Evolutionary conservation across 1,284 basidiomycete species (phyloP).

Genomic region (Cutaneotrichosporon dermatis): DNA sequence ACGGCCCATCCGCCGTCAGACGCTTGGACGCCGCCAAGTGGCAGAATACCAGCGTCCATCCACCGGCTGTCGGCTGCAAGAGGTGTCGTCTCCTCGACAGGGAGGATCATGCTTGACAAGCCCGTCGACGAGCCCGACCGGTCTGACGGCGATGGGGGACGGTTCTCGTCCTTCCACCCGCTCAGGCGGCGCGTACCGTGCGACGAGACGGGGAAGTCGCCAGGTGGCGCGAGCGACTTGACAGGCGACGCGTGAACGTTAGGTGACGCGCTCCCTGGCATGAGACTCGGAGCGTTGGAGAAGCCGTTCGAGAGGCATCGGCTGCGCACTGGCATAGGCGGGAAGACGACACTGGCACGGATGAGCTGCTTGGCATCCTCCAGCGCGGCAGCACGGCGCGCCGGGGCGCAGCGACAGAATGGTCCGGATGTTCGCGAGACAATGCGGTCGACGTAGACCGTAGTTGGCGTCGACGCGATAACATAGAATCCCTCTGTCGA

Average conservation of each 20-base stretch:
- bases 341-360: constrained; percentile 8
- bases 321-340: constrained; percentile 4
- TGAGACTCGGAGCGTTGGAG: background rate
- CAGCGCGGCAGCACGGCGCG: constrained; percentile 17
- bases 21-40: constrained; percentile 30
- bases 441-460: constrained; percentile 33
- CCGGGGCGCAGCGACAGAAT: constrained; percentile 30
- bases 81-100: constrained; percentile 6
- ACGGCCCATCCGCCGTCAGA: constrained; percentile 24
- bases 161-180: constrained; percentile 14
- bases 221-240: constrained; percentile 9
- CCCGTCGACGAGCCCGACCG: constrained; percentile 10
- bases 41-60: constrained; percentile 25
- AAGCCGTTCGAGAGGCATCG: constrained; percentile 7
- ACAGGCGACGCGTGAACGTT: constrained; percentile 2
- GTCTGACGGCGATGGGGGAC: constrained; percentile 11
- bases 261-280: background rate
- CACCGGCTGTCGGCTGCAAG: constrained; percentile 11
- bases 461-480: constrained; percentile 28
- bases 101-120: constrained; percentile 8
- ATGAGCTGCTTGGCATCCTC: constrained; percentile 19
- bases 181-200: constrained; percentile 35
- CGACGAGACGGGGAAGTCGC: constrained; percentile 39
- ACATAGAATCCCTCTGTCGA: constrained; percentile 33
- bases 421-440: constrained; percentile 14